These are phyloP conservation scores for Paramecium primaurelia DNA, from an alignment of 73 alveolate genomes.

Conservation along the genomic window DNA sequence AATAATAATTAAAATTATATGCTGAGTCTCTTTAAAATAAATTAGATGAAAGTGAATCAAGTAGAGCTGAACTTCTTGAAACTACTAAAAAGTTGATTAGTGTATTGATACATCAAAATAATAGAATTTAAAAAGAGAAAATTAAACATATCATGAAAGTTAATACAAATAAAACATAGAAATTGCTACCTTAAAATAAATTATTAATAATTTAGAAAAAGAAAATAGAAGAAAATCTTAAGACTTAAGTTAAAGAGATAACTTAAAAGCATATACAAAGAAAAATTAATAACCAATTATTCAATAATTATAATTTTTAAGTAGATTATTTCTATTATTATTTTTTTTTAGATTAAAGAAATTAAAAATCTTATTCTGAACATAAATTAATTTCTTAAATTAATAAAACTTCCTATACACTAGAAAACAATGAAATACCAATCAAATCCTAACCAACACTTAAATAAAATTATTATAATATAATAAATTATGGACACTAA, in stretches of 20 bases:
- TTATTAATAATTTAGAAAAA: background rate
- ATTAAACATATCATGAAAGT: background rate
- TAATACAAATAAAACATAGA: background rate
- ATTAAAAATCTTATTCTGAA: constrained; percentile 13
- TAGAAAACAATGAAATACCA: background rate
- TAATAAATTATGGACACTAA: background rate
- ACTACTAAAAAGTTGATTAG: background rate
- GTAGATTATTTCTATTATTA: background rate
- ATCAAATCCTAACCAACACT: background rate
- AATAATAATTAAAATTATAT: constrained; percentile 21
- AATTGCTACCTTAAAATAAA: background rate
- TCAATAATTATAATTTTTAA: background rate
- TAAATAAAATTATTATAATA: background rate
- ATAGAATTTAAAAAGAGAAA: constrained; percentile 28
- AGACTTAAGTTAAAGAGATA: background rate
- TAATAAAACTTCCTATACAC: background rate
- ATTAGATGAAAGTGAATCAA: constrained; percentile 5
- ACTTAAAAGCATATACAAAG: background rate
- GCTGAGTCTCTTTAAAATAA: constrained; percentile 2
- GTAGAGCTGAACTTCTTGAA: background rate
- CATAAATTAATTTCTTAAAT: background rate
- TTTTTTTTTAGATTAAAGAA: background rate
- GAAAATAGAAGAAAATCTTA: background rate
- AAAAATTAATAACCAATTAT: background rate
- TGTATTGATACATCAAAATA: background rate